Conservation (phyloP, 257 asterid genomes). For the Solanum sejunctum region DNA sequence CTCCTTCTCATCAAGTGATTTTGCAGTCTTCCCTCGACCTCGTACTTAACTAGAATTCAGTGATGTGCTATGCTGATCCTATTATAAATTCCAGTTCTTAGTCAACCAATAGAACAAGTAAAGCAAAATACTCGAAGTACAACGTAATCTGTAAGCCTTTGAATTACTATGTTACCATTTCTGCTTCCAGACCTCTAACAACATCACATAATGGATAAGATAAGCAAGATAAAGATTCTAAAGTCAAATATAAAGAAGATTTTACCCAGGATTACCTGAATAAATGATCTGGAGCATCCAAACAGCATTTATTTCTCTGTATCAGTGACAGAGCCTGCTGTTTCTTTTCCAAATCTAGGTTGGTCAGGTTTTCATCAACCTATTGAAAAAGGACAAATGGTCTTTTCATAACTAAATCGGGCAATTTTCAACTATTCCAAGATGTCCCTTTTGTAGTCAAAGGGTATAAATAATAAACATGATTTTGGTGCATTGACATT, state of each 20-base stretch:
- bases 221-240: conserved; percentile 11
- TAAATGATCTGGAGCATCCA: conserved; percentile 64
- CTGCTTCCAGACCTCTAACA: conserved; percentile 76
- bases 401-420: neutral
- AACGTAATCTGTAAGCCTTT: conserved; percentile 1
- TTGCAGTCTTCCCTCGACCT: conserved; percentile 79
- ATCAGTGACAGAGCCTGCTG: conserved; percentile 93
- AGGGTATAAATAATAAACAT: neutral
- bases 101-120: neutral
- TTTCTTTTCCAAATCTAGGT: conserved; percentile 79
- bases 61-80: conserved; percentile 75
- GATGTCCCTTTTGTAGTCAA: neutral
- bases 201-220: conserved; percentile 11
- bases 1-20: conserved; percentile 82
- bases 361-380: conserved; percentile 71
- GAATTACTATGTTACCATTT: conserved; percentile 44
- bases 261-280: conserved; percentile 46
- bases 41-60: conserved; percentile 47
- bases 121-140: neutral
- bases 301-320: conserved; percentile 51
- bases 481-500: neutral
- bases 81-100: conserved; percentile 3
- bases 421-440: neutral
- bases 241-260: neutral
- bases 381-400: conserved; percentile 23